phyloP scores from a whole-genome alignment of 1,139 yeast species.

The Suhomyces ambrosiae region DNA sequence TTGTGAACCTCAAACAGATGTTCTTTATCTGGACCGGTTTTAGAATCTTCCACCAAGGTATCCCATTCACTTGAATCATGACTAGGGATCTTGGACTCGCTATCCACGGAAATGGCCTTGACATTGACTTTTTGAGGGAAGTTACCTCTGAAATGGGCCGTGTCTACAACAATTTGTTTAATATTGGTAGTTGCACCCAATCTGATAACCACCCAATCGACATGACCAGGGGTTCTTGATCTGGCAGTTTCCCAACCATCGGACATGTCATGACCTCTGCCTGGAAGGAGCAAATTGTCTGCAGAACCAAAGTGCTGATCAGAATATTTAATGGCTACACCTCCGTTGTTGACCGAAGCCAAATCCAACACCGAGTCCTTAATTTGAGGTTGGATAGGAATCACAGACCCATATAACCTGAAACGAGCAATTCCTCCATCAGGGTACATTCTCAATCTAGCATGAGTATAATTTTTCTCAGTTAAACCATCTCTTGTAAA shows the following conservation, averaged over 20 bases:
- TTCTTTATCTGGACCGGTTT: slow-evolving; percentile 79
- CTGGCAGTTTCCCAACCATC: slow-evolving; percentile 99
- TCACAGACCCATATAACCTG: slow-evolving; percentile 80
- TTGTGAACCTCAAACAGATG: slow-evolving; percentile 53
- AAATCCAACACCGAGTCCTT: slow-evolving; percentile 57
- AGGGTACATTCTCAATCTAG: slow-evolving; percentile 86
- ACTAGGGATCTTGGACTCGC: slow-evolving; percentile 37
- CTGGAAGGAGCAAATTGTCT: slow-evolving; percentile 84
- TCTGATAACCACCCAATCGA: slow-evolving; percentile 85
- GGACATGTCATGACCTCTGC: slow-evolving; percentile 93
- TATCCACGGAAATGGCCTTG: slow-evolving; percentile 51
- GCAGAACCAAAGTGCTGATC: slow-evolving; percentile 95
- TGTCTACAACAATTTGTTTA: slow-evolving; percentile 70
- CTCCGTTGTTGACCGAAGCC: slow-evolving; percentile 86
- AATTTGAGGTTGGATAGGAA: slow-evolving; percentile 61
- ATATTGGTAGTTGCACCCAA: slow-evolving; percentile 68
- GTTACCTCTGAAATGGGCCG: slow-evolving; percentile 92
- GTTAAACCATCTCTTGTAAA: slow-evolving; percentile 66
- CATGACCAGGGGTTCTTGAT: slow-evolving; percentile 79
- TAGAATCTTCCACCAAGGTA: slow-evolving; percentile 62
- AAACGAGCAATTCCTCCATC: slow-evolving; percentile 98
- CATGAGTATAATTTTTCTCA: slow-evolving; percentile 67
- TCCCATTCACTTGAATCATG: slow-evolving; percentile 56
- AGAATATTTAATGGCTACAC: slow-evolving; percentile 77
- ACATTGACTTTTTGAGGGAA: slow-evolving; percentile 79